These are phyloP conservation scores for Aureobasidium sp. DNA, from an alignment of 2,329 filamentous ascomycete genomes.

Conservation along the genomic window DNA sequence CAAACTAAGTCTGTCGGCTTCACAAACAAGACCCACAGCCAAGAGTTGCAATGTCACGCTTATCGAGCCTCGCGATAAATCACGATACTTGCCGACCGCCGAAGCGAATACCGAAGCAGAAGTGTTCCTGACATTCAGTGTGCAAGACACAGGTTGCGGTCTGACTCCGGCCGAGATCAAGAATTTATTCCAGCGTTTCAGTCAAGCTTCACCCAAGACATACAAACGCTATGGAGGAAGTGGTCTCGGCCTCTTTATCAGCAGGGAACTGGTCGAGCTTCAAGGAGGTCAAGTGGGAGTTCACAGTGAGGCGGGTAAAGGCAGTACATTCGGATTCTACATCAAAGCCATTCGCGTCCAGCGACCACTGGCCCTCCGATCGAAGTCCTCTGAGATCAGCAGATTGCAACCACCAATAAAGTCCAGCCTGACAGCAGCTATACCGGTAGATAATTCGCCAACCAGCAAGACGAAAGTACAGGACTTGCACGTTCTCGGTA, in stretches of 20 bases:
- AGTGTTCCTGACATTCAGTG: slow-evolving; percentile 27
- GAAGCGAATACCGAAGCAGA: slow-evolving; percentile 23
- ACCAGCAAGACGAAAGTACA: no score
- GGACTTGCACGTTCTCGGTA: no score
- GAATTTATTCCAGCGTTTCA: slow-evolving; percentile 57
- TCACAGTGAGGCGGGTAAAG: slow-evolving; percentile 45
- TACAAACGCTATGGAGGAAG: slow-evolving; percentile 40
- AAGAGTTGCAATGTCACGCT: slow-evolving; percentile 25
- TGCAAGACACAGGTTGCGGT: slow-evolving; percentile 29
- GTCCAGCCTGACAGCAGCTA: no score
- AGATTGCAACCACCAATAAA: no score
- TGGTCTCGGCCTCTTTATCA: slow-evolving; percentile 61
- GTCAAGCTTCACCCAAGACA: slow-evolving; percentile 1
- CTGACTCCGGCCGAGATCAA: slow-evolving; percentile 24
- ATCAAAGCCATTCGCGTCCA: slow-evolving; percentile 38
- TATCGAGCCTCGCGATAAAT: slow-evolving; percentile 17
- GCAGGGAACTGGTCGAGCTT: slow-evolving; percentile 52
- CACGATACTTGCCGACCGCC: no score
- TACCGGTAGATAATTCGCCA: no score
- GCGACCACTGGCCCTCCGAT: background rate
- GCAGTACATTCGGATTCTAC: slow-evolving; percentile 59
- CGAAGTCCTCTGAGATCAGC: no score
- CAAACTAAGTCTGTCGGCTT: slow-evolving; percentile 29
- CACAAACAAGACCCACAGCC: slow-evolving; percentile 22
- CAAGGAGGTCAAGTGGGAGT: slow-evolving; percentile 59